Evolutionary conservation across 2,329 filamentous ascomycete species (phyloP), one percentile per base, ranked within the genome.

Genomic region (Aspergillus neoniger): DNA sequence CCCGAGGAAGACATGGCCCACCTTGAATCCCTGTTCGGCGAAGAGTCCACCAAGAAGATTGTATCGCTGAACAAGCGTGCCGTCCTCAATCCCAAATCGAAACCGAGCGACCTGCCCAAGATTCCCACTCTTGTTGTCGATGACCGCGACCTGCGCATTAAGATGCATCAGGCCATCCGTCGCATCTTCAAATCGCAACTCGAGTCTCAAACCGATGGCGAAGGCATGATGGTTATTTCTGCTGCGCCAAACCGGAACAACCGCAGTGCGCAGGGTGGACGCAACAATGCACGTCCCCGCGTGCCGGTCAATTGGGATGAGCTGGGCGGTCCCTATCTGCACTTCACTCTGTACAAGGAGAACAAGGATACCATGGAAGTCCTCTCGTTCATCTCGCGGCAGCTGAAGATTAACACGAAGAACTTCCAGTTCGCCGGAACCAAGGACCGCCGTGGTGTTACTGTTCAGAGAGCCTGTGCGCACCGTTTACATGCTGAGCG

Each of bases 341-440:
- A 96, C 75, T 96, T 96, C 74, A 94, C 91, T 0, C 82, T 97
- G 55, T 96, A 94, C 85, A 97, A 97, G 79, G 93, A 96, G 79
- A 97, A 97, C 79, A 93, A 94, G 72, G 93, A 97, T 73, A 97
- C 93, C 1, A 96, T 96, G 91, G 93, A 97, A 69, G 89, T 91
- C 0, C 83, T 96, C 56, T 88, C 86, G 56, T 91, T 90, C 70
- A 84, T 97, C 43, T 86, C 88, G 1, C 89, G 89, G 47, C 84
- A 89, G 65, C 78, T 96, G 64, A 90, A 89, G 71, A 81, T 91
- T 65, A 83, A 83, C 43, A 72, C 83, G 3, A 92, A 91, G 73
- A 82, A 85, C 25, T 90, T 93, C 67, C 83, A 86, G 60, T 94
- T 96, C 69, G 92, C 93, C 3, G 93, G 93, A 8, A 97, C 92